Base-by-base conservation (phyloP, 805 yeast species). In the Sugiyamaella chiloensis region DNA sequence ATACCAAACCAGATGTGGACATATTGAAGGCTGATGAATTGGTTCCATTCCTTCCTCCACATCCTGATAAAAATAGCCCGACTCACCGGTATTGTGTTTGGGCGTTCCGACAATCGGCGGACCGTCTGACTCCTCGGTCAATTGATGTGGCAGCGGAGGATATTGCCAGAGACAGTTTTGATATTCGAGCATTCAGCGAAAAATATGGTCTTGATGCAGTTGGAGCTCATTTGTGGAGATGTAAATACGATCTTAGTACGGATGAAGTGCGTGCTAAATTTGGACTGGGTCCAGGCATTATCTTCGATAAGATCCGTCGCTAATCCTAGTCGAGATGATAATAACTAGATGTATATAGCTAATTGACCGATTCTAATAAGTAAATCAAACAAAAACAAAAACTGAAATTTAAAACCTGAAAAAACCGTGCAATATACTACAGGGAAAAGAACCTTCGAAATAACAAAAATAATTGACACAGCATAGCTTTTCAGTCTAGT, bases 191-290 rank as follows among this genome's bases (percentile, higher is more conserved):
- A 5, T 90, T 88, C 64, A 85, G 73, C 12, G 71, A 67, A 2
- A 53, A 66, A 2, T 63, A 85, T 64, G 63, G 71, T 3, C 74
- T 93, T 56, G 69, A 71, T n/a, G 80, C 97, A 1, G 80, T 90
- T 41, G 97, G 98, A 23, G 96, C 95, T 1, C 95, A 88, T 64
- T 74, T 87, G 40, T 91, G 95, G 91, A 81, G 98, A 74, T 80
- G 83, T 56, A 71, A 67, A 35, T 91, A 84, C 80, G 98, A 93
- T 66, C 70, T 86, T 58, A 78, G 83, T 57, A 85, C 87, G 37
- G 75, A 74, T 24, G 64, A 62, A 2, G 83, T 90, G 23, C 81
- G 98, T 66, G 77, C 74, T 53, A 66, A 75, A 61, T 87, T 85
- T 62, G 91, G 88, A 3, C 72, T 91, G 52, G 83, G 81, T 16